phyloP scores from a whole-genome alignment of 139 green algal species.

The Ettlia oleoabundans region DNA sequence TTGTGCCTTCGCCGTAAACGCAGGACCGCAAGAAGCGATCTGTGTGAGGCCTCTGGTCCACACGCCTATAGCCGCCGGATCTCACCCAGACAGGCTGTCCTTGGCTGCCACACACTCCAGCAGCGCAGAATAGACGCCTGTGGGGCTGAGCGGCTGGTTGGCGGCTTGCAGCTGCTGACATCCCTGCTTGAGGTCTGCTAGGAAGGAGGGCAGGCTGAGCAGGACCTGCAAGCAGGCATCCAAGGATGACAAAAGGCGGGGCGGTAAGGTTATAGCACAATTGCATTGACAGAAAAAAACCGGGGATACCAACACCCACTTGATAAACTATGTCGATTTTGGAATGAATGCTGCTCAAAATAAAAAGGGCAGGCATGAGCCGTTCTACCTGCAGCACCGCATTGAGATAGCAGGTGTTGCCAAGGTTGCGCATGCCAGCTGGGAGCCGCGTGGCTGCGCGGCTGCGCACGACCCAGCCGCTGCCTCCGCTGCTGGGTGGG shows the following conservation, averaged over 20 bases:
- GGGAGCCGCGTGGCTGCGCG: not conserved
- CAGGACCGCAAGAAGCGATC: too few relatives aligned
- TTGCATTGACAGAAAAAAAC: not conserved
- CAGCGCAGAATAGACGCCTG: conserved; percentile 6
- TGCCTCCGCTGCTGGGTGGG: not conserved
- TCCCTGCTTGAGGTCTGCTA: conserved; percentile 48
- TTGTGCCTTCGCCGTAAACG: too few relatives aligned
- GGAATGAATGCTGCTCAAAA: too few relatives aligned
- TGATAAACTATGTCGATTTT: too few relatives aligned
- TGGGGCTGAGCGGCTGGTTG: not conserved
- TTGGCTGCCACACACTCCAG: conserved; percentile 22
- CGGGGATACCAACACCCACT: too few relatives aligned
- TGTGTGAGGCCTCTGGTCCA: too few relatives aligned
- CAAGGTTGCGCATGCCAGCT: conserved; percentile 88
- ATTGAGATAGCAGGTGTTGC: conserved; percentile 98
- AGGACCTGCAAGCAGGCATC: conserved; percentile 51
- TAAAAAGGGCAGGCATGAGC: not conserved
- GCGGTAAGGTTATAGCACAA: not conserved
- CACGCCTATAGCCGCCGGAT: too few relatives aligned
- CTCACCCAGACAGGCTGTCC: not conserved
- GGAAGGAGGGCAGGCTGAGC: conserved; percentile 56
- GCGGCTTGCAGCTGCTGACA: conserved; percentile 14
- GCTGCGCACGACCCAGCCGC: not conserved
- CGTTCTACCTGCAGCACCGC: conserved; percentile 78
- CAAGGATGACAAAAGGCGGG: not conserved